phyloP scores from a whole-genome alignment of 148 eudicot genomes.

The Cornus controversa region DNA sequence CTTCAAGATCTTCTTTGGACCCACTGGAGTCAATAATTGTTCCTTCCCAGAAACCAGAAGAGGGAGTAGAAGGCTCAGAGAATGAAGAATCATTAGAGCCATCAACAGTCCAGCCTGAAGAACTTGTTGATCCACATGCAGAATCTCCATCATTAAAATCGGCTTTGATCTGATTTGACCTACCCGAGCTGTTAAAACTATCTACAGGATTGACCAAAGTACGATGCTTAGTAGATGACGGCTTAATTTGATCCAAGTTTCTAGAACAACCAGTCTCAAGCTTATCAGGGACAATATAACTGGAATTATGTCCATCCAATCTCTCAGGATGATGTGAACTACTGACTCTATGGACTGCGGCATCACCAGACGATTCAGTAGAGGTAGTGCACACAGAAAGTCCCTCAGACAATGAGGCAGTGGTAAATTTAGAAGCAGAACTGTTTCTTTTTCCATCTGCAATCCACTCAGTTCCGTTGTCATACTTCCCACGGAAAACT shows the following conservation, averaged over 20 bases:
- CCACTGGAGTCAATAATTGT: constrained; percentile 40
- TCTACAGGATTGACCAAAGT: constrained; percentile 16
- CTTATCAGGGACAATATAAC: constrained; percentile 22
- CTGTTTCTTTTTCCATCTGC: constrained; percentile 17
- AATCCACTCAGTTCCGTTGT: constrained; percentile 18
- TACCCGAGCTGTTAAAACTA: constrained; percentile 15
- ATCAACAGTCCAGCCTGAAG: constrained; percentile 37
- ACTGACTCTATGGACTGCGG: constrained; percentile 13
- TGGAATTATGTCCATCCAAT: constrained; percentile 21
- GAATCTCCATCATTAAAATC: constrained; percentile 22
- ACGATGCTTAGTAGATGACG: constrained; percentile 13
- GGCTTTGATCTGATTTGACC: constrained; percentile 14
- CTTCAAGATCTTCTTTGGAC: constrained; percentile 28
- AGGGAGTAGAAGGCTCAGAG: constrained; percentile 43
- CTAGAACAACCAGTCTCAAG: constrained; percentile 21
- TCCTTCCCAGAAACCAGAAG: constrained; percentile 83
- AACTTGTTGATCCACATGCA: constrained; percentile 19
- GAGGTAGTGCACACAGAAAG: constrained; percentile 10
- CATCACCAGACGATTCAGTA: constrained; percentile 20
- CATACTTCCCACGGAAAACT: constrained; percentile 23
- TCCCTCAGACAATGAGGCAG: constrained; percentile 18
- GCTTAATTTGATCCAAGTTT: constrained; percentile 21
- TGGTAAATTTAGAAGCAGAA: constrained; percentile 8
- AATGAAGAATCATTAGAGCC: constrained; percentile 36
- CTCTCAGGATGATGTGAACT: constrained; percentile 34